Percentiles rank a stretch among this genome's conserved stretches.
phyloP scores from a whole-genome alignment of 805 yeast genomes.

The Nakazawaea laoshanensis region DNA sequence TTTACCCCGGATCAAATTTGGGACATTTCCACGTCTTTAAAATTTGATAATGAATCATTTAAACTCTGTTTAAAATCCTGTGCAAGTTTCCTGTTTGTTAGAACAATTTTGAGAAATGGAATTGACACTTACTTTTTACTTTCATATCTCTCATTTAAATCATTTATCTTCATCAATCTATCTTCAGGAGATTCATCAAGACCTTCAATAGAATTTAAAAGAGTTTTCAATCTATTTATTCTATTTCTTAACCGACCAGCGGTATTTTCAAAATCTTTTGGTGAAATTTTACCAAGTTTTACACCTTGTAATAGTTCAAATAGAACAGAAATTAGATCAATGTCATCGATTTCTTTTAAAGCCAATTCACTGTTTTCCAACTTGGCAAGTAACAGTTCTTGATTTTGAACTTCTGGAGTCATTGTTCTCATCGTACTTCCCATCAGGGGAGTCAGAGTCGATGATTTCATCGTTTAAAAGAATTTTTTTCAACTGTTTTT shows the following conservation, averaged over 20 bases:
- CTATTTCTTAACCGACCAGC: conserved; percentile 38
- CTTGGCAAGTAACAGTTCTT: conserved; percentile 1
- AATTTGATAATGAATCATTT: too few species aligned
- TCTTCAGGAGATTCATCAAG: conserved; percentile 32
- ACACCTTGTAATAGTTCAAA: conserved; percentile 31
- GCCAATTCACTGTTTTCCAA: conserved; percentile 12
- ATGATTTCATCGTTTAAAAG: not conserved
- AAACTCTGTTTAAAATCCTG: too few species aligned
- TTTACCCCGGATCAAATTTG: too few species aligned
- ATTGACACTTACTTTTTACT: conserved; percentile 16
- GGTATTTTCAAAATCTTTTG: conserved; percentile 33
- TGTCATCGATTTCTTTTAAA: conserved; percentile 22
- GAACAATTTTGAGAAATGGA: too few species aligned
- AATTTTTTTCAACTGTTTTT: not conserved
- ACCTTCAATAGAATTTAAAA: conserved; percentile 34
- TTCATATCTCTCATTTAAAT: conserved; percentile 22
- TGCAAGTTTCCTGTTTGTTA: too few species aligned
- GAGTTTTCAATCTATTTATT: conserved; percentile 24
- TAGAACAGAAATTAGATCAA: conserved; percentile 30
- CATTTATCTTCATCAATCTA: conserved; percentile 23
- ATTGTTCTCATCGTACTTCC: too few species aligned
- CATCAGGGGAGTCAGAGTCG: too few species aligned
- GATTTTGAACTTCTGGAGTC: too few species aligned
- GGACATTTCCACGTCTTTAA: too few species aligned
- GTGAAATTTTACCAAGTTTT: conserved; percentile 28